Conservation (phyloP, 768 basidiomycete species). For the Lactarius psammicola region DNA sequence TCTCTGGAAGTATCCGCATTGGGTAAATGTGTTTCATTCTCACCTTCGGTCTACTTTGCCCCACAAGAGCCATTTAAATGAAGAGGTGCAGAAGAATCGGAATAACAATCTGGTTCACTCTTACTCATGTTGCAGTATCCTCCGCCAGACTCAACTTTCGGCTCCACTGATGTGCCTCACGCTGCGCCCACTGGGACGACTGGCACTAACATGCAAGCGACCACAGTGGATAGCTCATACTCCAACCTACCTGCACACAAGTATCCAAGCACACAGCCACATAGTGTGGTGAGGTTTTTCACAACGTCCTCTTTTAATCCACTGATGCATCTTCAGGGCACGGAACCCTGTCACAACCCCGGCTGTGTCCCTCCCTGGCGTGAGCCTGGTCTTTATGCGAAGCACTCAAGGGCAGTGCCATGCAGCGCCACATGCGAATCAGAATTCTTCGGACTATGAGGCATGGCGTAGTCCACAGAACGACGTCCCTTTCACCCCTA, state of each 20-base stretch:
- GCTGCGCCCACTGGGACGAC: neutral
- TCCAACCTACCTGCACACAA: too few relatives aligned
- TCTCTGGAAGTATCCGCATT: neutral
- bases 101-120: neutral
- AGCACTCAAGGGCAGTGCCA: neutral
- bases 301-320: neutral
- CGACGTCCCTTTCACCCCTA: neutral
- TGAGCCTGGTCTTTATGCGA: too few relatives aligned
- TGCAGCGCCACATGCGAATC: neutral
- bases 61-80: neutral
- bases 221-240: neutral
- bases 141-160: conserved; percentile 1
- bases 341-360: neutral
- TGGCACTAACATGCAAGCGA: neutral
- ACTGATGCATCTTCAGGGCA: neutral
- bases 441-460: neutral
- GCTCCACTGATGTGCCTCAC: conserved; percentile 10
- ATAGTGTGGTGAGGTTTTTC: neutral
- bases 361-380: neutral
- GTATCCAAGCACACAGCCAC: too few relatives aligned
- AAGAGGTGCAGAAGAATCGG: neutral
- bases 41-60: neutral
- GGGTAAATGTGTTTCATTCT: neutral
- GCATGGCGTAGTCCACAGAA: neutral
- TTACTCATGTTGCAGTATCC: conserved; percentile 15